These are phyloP conservation scores for Prunus dulcis DNA, from an alignment of 306 rosid genomes.

Conservation along the genomic window DNA sequence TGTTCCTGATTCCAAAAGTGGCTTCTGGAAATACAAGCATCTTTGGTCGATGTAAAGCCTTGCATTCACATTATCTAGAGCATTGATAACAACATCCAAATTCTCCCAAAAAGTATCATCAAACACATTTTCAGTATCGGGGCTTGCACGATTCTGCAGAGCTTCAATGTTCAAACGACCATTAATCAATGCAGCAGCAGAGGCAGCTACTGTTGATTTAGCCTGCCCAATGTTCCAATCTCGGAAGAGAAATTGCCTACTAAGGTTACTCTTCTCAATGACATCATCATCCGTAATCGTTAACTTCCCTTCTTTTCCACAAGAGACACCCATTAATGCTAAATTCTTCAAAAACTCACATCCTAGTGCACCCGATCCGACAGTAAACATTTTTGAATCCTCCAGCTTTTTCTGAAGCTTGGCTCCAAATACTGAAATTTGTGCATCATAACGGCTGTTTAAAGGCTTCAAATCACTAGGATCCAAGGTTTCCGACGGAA, in stretches of 20 bases:
- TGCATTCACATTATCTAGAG: constrained; percentile 29
- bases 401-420: constrained; percentile 26
- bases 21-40: constrained; percentile 29
- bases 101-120: constrained; percentile 29
- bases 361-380: constrained; percentile 27
- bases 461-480: constrained; percentile 24
- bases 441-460: constrained; percentile 29
- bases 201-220: constrained; percentile 26
- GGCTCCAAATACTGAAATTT: constrained; percentile 25
- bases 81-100: constrained; percentile 25
- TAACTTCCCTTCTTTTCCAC: constrained; percentile 21
- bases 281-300: constrained; percentile 29
- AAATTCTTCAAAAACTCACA: constrained; percentile 27
- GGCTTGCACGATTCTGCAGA: constrained; percentile 25
- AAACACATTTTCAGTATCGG: constrained; percentile 21
- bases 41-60: constrained; percentile 28
- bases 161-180: constrained; percentile 14
- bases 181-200: constrained; percentile 21
- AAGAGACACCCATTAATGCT: constrained; percentile 27
- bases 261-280: constrained; percentile 27
- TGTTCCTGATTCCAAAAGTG: constrained; percentile 28
- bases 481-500: constrained; percentile 10
- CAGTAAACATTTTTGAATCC: constrained; percentile 20
- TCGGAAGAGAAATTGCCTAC: constrained; percentile 29
- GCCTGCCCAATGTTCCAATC: constrained; percentile 33